These are phyloP conservation scores for Cyclanthera cordifolia DNA, from an alignment of 306 rosid species.

Conservation along the genomic window DNA sequence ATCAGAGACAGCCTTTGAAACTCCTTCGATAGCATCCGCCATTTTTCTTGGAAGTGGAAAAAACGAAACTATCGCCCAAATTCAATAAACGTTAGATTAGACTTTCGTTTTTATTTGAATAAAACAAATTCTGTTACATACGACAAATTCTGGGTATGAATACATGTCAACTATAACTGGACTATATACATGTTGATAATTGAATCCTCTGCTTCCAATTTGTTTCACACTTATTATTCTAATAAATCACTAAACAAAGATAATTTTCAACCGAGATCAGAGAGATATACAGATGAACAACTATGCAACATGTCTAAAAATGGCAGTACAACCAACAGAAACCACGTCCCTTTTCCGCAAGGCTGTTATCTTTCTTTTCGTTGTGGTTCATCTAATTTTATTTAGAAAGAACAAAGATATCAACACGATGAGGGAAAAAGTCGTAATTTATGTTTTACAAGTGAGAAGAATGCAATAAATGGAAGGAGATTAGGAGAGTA, in stretches of 20 bases:
- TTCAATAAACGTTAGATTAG: no score
- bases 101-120: no score
- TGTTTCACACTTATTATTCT: background rate
- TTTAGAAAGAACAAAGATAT: background rate
- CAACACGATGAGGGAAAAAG: background rate
- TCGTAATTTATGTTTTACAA: background rate
- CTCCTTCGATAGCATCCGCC: constrained; percentile 17
- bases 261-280: background rate
- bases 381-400: background rate
- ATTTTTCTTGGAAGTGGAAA: background rate
- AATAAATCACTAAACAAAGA: background rate
- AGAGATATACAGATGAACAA: background rate
- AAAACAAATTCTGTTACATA: no score
- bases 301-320: background rate
- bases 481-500: background rate
- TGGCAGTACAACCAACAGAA: background rate
- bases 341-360: background rate
- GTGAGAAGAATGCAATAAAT: background rate
- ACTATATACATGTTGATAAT: background rate
- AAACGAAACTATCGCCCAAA: background rate
- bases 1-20: no score
- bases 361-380: background rate
- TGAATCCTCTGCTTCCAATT: background rate
- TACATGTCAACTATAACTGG: background rate
- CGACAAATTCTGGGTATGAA: no score